Evolutionary conservation across 2,329 filamentous ascomycete genomes (phyloP), one percentile per base, ranked within the genome.

Genomic region (Aspergillus sp.): DNA sequence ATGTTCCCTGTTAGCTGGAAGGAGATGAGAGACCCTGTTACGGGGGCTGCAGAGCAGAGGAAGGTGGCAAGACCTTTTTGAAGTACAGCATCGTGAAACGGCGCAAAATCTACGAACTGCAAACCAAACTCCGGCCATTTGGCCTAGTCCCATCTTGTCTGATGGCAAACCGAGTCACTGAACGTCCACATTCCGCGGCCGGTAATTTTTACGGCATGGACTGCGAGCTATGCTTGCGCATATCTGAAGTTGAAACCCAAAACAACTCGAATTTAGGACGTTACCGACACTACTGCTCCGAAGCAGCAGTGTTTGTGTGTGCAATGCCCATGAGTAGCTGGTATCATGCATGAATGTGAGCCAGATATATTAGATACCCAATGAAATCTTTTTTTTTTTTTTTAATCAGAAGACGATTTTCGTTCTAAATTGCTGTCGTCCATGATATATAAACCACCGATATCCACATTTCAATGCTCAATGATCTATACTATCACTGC

Each of bases 1-100:
- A 96, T 98, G 92, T 89, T 90, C 68, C 93, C 95, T 2, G 84
- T 96, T 55, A 96, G 88, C 75, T 99, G 95, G 95, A 96, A 89
- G 79, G 93, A 98, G 77, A 96, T 96, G 78, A 84, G 85, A 70
- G 93, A 98, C 79, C 86, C 87, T 0, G 86, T 89, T 69, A 96
- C 89, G 6, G 92, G 91, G 3, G 70, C 81, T 46, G 86, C 82
- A 64, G 95, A 98, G 82, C 78, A 79, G 64, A 87, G 95, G 73
- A 99, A 99, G 81, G 95, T 97, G 58, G 95, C 95, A 19, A 95
- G 96, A 78, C 95, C 95, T 25, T 90, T 90, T 69, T 95, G 83
- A 90, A 52, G 46, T 31, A 35, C 35, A 49, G 21, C n/a, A 12
- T 4, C 17, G 15, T 23, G n/a, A 31, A 5, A 33, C 21, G 8